These are phyloP conservation scores for Gracilariopsis chorda DNA, from an alignment of 23 red algal species.

Conservation along the genomic window DNA sequence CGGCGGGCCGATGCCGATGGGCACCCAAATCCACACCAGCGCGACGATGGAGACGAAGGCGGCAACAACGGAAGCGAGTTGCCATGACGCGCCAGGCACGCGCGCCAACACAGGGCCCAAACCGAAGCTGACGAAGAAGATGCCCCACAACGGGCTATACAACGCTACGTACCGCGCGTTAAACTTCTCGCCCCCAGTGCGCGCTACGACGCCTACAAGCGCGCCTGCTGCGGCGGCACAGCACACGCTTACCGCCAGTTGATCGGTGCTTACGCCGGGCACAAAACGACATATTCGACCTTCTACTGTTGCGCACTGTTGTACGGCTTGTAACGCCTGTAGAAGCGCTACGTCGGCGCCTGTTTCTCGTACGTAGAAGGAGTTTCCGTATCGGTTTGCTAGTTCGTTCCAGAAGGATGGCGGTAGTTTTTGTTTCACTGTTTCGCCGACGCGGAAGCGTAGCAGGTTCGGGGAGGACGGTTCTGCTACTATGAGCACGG, in stretches of 20 bases:
- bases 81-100: slow-evolving; percentile 34
- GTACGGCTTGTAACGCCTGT: slow-evolving; percentile 53
- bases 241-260: slow-evolving; percentile 64
- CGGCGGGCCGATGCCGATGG: slow-evolving; percentile 41
- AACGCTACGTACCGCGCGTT: slow-evolving; percentile 68
- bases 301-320: slow-evolving; percentile 28
- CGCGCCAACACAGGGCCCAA: slow-evolving; percentile 65
- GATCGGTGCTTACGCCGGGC: slow-evolving; percentile 82
- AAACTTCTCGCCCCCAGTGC: slow-evolving; percentile 50
- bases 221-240: slow-evolving; percentile 52
- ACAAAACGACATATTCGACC: slow-evolving; percentile 62
- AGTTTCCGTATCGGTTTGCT: slow-evolving; percentile 79
- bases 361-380: slow-evolving; percentile 79
- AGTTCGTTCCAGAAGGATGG: slow-evolving; percentile 77
- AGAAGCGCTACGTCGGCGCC: slow-evolving; percentile 70
- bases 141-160: slow-evolving; percentile 84
- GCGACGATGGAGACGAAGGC: neutral
- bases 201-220: slow-evolving; percentile 67
- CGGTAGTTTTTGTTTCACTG: slow-evolving; percentile 51
- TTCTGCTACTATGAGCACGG: slow-evolving; percentile 8
- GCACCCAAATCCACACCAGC: slow-evolving; percentile 55
- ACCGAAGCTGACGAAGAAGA: slow-evolving; percentile 86
- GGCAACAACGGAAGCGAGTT: slow-evolving; percentile 6
- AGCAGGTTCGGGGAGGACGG: slow-evolving; percentile 60
- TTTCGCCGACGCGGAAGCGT: slow-evolving; percentile 65